phyloP scores from a whole-genome alignment of 2,329 filamentous ascomycete species.

The Colletotrichum tropicale region DNA sequence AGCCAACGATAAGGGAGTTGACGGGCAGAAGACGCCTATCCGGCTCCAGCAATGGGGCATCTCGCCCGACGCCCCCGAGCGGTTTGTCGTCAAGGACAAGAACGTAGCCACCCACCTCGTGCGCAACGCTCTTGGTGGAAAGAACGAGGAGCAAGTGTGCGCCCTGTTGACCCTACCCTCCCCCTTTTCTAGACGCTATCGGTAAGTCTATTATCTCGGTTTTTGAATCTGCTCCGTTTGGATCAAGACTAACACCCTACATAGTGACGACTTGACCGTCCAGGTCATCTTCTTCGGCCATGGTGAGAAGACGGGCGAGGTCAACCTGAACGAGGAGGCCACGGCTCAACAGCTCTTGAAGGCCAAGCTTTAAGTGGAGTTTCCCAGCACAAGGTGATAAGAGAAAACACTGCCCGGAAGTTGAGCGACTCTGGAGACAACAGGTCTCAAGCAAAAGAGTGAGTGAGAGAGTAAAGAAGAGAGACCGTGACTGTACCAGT shows the following conservation, averaged over 20 bases:
- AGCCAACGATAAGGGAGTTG: constrained; percentile 46
- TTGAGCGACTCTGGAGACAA: not conserved
- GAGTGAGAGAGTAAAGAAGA: not conserved
- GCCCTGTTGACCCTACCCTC: constrained; percentile 89
- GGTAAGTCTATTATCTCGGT: constrained; percentile 53
- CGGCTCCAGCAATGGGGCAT: constrained; percentile 92
- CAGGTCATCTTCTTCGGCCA: constrained; percentile 99
- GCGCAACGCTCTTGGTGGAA: constrained; percentile 91
- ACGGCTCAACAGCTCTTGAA: constrained; percentile 59
- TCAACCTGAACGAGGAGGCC: constrained; percentile 86
- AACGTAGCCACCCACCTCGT: constrained; percentile 96
- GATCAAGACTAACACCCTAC: not conserved
- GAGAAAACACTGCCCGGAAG: not conserved
- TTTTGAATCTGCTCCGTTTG: not conserved
- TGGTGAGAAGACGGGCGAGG: constrained; percentile 74
- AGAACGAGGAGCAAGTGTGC: constrained; percentile 91
- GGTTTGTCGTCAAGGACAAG: constrained; percentile 95
- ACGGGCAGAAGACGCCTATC: constrained; percentile 86
- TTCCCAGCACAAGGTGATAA: not conserved
- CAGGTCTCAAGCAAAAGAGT: not conserved
- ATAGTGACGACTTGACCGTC: constrained; percentile 90
- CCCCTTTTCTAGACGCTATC: constrained; percentile 89
- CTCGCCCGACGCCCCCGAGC: constrained; percentile 70
- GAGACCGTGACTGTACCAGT: not conserved
- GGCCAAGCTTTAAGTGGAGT: constrained; percentile 38